phyloP scores from a whole-genome alignment of 2,329 filamentous ascomycete genomes.

The Colletotrichum navitas region DNA sequence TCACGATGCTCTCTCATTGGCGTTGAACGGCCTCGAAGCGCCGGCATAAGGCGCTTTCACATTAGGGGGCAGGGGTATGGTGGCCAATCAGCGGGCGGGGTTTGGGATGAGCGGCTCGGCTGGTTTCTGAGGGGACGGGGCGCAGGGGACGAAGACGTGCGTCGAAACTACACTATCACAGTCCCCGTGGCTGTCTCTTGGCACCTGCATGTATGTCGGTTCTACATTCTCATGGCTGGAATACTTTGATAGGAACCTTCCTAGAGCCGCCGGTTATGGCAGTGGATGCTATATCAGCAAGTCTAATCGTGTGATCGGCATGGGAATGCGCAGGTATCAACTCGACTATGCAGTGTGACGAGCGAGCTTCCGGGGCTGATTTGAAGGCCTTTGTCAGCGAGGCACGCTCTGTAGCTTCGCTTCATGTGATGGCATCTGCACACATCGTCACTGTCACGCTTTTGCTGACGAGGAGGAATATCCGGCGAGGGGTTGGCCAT shows the following conservation, averaged over 20 bases:
- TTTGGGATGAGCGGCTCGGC: conserved; percentile 36
- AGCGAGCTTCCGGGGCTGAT: conserved; percentile 12
- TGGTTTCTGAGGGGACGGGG: conserved; percentile 11
- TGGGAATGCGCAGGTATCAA: background rate
- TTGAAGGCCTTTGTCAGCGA: background rate
- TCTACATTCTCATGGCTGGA: conserved; percentile 11
- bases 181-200: background rate
- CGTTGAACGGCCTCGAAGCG: conserved; percentile 42
- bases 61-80: conserved; percentile 29
- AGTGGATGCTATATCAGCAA: conserved; percentile 32
- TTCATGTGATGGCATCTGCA: conserved; percentile 25
- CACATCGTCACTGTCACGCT: conserved; percentile 30
- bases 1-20: conserved; percentile 40
- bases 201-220: conserved; percentile 12
- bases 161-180: conserved; percentile 8
- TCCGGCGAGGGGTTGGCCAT: background rate
- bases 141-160: conserved; percentile 7
- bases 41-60: conserved; percentile 42
- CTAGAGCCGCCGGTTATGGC: background rate
- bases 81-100: conserved; percentile 36
- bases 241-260: background rate
- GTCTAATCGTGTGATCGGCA: conserved; percentile 28
- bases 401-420: conserved; percentile 1
- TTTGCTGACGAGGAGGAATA: background rate
- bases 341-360: conserved; percentile 33